Conservation (phyloP, 805 yeast genomes). For the Saccharomycopsis fodiens region DNA sequence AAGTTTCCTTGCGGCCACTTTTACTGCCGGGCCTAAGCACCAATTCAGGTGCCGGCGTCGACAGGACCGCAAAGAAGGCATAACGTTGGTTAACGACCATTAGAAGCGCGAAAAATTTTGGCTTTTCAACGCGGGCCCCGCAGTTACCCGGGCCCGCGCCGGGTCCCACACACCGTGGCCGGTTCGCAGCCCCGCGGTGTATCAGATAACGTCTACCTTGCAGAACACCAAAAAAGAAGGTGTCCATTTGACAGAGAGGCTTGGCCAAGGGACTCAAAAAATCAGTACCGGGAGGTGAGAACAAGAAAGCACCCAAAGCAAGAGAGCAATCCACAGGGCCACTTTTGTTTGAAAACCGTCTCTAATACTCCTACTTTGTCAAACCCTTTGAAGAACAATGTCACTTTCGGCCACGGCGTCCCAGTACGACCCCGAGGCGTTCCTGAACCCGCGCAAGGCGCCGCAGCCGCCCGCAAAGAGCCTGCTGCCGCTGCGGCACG, state of each 20-base stretch:
- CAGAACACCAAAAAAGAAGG: background rate
- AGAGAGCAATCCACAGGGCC: no score
- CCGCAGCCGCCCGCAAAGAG: slow-evolving; percentile 20
- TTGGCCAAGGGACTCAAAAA: no score
- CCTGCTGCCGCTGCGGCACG: slow-evolving; percentile 11
- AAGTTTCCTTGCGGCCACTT: slow-evolving; percentile 7
- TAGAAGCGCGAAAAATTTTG: background rate
- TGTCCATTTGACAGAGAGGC: no score
- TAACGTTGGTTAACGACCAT: background rate
- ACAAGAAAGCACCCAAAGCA: no score
- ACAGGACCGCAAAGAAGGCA: slow-evolving; percentile 7
- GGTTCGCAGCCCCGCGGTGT: background rate
- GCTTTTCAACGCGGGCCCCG: background rate
- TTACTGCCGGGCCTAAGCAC: background rate
- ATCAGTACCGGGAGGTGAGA: no score
- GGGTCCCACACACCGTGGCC: background rate
- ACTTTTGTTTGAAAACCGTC: no score
- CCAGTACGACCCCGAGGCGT: slow-evolving; percentile 16
- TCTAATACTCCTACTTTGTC: no score
- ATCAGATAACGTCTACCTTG: background rate
- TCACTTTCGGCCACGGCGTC: slow-evolving; percentile 17
- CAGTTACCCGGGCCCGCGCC: background rate
- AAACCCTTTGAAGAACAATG: no score
- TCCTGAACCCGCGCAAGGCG: slow-evolving; percentile 19
- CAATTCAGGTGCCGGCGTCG: slow-evolving; percentile 1